Percentiles rank a stretch among this genome's conserved stretches.
These are phyloP conservation scores for Plectosphaerella sp. DNA, from an alignment of 2,329 filamentous ascomycete species.

Conservation along the genomic window DNA sequence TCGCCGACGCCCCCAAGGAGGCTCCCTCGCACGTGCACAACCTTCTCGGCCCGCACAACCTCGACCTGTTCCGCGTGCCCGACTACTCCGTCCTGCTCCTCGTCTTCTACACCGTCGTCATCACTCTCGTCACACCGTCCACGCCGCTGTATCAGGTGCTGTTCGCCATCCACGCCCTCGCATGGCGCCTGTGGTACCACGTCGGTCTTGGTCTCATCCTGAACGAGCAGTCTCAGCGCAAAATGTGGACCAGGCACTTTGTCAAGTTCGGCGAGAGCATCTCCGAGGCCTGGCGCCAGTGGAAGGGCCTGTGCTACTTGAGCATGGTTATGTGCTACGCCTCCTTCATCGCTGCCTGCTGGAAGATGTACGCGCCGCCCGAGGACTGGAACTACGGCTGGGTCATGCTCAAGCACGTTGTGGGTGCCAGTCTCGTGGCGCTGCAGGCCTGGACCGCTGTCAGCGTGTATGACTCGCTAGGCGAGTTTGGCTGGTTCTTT, in stretches of 20 bases:
- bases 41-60: conserved; percentile 74
- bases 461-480: conserved; percentile 91
- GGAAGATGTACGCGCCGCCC: conserved; percentile 94
- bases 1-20: conserved; percentile 20
- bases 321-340: conserved; percentile 87
- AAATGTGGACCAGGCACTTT: conserved; percentile 96
- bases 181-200: conserved; percentile 90
- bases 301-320: conserved; percentile 93
- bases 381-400: conserved; percentile 84
- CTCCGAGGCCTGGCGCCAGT: conserved; percentile 92
- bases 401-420: conserved; percentile 78
- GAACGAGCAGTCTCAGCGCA: conserved; percentile 79
- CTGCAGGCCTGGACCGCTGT: conserved; percentile 90
- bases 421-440: conserved; percentile 75
- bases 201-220: conserved; percentile 83
- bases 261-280: conserved; percentile 91
- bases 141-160: conserved; percentile 71
- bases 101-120: conserved; percentile 66
- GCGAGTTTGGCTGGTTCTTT: conserved; percentile 98
- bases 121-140: conserved; percentile 73
- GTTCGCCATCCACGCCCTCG: conserved; percentile 74
- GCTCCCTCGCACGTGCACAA: conserved; percentile 71
- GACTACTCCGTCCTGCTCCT: conserved; percentile 78
- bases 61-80: conserved; percentile 83
- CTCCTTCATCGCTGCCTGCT: conserved; percentile 84